Evolutionary conservation across 2,329 filamentous ascomycete species (phyloP).

Genomic region (Fusarium guadeloupense): DNA sequence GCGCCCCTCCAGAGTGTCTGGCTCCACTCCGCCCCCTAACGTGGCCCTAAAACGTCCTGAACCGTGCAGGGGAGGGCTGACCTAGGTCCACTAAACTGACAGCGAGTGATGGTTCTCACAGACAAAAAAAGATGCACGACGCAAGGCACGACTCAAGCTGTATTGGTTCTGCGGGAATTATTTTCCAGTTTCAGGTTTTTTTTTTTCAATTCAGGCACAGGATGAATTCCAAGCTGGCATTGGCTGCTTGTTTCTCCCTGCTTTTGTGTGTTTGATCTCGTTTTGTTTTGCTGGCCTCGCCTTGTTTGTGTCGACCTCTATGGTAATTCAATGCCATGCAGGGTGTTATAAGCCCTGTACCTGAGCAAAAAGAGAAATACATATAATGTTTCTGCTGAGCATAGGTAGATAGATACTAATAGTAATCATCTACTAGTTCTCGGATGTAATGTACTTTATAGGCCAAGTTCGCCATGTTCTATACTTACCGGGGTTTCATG

Average conservation of each 20-base stretch:
- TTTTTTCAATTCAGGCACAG: background rate
- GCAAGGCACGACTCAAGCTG: conserved; percentile 33
- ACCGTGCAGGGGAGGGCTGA: conserved; percentile 18
- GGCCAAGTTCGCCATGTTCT: conserved; percentile 5
- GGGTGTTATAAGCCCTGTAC: conserved; percentile 14
- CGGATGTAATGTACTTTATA: conserved; percentile 6
- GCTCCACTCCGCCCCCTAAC: conserved; percentile 1
- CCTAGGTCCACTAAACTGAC: background rate
- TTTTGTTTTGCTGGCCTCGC: background rate
- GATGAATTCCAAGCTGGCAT: background rate
- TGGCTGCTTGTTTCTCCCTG: conserved; percentile 19
- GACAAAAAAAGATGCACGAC: conserved; percentile 9
- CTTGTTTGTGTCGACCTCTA: conserved; percentile 2
- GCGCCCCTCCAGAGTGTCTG: background rate
- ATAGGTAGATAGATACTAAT: background rate
- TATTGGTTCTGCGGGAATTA: conserved; percentile 35
- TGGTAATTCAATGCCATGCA: conserved; percentile 13
- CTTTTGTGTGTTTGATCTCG: background rate
- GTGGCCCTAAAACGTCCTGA: conserved; percentile 27
- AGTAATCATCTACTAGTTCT: background rate
- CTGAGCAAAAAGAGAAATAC: conserved; percentile 8
- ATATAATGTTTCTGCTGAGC: background rate
- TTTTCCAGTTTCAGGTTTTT: conserved; percentile 11
- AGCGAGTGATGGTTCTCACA: background rate
- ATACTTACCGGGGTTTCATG: conserved; percentile 29